Conservation (phyloP, 2,329 filamentous ascomycete genomes). For the Aspergillus nomiae region DNA sequence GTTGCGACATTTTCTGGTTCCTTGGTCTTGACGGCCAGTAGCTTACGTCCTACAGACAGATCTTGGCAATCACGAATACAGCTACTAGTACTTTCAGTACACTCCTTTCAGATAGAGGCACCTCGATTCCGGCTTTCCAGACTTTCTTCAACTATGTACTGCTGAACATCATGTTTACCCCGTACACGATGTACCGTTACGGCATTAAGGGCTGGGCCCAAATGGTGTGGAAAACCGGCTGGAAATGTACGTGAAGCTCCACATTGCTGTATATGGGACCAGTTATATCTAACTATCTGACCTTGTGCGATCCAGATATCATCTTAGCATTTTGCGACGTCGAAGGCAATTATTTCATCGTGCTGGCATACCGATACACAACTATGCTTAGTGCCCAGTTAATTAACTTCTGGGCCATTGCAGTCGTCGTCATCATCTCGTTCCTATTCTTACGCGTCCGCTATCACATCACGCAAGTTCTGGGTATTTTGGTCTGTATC, state of each 20-base stretch:
- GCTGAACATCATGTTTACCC: constrained; percentile 78
- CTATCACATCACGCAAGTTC: constrained; percentile 83
- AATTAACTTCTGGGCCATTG: constrained; percentile 98
- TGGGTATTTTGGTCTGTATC: constrained; percentile 86
- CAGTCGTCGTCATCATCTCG: constrained; percentile 83
- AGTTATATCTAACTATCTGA: neutral
- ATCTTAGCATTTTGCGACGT: constrained; percentile 93
- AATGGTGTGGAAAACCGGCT: constrained; percentile 71
- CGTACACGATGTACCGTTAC: constrained; percentile 76
- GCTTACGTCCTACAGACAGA: constrained; percentile 56
- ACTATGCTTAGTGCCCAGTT: constrained; percentile 91
- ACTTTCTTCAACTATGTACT: constrained; percentile 93
- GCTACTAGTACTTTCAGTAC: constrained; percentile 87
- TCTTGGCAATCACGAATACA: constrained; percentile 86
- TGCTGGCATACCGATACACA: constrained; percentile 89
- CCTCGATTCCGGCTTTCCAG: constrained; percentile 91
- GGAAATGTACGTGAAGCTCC: constrained; percentile 66
- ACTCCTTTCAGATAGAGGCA: constrained; percentile 68
- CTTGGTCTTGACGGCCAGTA: neutral
- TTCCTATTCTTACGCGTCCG: constrained; percentile 82
- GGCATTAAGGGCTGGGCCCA: constrained; percentile 70
- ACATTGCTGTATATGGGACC: neutral
- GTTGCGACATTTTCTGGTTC: constrained; percentile 21
- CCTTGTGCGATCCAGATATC: constrained; percentile 55
- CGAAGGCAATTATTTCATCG: constrained; percentile 96